Evolutionary conservation across 2,329 filamentous ascomycete genomes (phyloP).

Genomic region (Leptographium lundbergii): DNA sequence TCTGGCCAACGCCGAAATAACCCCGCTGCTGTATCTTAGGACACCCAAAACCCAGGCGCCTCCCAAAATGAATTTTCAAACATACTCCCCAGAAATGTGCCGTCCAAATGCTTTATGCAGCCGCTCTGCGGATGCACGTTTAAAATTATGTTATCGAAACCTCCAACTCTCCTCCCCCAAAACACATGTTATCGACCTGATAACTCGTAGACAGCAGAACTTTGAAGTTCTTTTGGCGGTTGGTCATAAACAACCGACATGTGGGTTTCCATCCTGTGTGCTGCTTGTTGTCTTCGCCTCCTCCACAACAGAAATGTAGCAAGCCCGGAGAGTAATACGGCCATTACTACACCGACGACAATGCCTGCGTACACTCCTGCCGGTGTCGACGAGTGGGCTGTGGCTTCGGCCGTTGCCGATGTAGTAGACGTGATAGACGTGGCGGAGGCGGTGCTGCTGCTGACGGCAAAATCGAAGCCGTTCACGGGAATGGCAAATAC

Average conservation of each 20-base stretch:
- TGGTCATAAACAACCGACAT: background rate
- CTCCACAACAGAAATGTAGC: background rate
- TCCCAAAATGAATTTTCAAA: no score
- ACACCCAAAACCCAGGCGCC: no score
- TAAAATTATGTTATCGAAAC: no score
- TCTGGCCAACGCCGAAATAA: no score
- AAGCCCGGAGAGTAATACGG: background rate
- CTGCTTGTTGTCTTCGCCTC: background rate
- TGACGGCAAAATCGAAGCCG: background rate
- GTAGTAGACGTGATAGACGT: background rate
- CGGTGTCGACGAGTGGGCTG: background rate
- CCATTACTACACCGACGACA: background rate
- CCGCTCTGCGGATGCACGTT: no score
- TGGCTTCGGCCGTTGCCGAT: background rate
- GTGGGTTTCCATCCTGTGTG: background rate
- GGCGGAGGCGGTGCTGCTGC: background rate
- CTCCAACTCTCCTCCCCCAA: background rate
- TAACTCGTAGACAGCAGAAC: background rate
- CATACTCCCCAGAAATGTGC: no score
- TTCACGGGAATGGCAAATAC: constrained; percentile 7
- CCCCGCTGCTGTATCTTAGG: no score
- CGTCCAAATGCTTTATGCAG: no score
- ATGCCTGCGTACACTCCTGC: background rate
- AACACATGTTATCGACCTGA: background rate
- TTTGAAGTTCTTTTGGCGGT: no score